Percentiles rank a stretch among this genome's conserved stretches.
These are phyloP conservation scores for Euphorbia tirucalli DNA, from an alignment of 345 rosid genomes.

Conservation along the genomic window DNA sequence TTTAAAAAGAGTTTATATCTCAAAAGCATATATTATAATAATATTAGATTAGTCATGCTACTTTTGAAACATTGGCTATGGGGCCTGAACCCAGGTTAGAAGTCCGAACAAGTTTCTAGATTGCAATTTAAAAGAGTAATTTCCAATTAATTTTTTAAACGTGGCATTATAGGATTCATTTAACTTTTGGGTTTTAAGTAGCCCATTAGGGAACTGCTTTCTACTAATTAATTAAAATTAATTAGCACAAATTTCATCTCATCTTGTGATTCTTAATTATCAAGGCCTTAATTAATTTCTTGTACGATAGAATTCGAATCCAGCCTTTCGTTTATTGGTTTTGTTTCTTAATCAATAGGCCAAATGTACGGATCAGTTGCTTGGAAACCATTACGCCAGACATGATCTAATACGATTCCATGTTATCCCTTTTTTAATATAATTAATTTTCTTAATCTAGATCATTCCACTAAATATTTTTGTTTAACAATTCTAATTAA, in stretches of 20 bases:
- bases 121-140: constrained; percentile 3
- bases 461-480: not conserved
- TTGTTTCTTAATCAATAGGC: constrained; percentile 1
- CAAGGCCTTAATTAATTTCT: not conserved
- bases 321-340: not conserved
- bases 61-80: constrained; percentile 61
- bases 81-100: constrained; percentile 49
- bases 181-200: constrained; percentile 34
- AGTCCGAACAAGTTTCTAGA: constrained; percentile 42
- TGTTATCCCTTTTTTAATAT: not conserved
- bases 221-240: not conserved
- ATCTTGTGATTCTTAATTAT: constrained; percentile 6
- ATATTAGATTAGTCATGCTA: constrained; percentile 25
- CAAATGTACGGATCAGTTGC: constrained; percentile 34
- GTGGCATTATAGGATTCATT: constrained; percentile 42
- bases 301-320: not conserved
- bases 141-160: constrained; percentile 23
- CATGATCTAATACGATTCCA: constrained; percentile 15
- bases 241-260: constrained; percentile 19
- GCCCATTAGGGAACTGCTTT: constrained; percentile 33
- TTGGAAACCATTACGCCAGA: constrained; percentile 31
- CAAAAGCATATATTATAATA: constrained; percentile 32
- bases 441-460: not conserved
- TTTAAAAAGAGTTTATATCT: constrained; percentile 27
- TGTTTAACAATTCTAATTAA: not conserved